A percentile compares a stretch with the other conserved stretches of the same genome.
phyloP scores from a whole-genome alignment of 1,139 yeast genomes.

The Yamadazyma friedrichii region DNA sequence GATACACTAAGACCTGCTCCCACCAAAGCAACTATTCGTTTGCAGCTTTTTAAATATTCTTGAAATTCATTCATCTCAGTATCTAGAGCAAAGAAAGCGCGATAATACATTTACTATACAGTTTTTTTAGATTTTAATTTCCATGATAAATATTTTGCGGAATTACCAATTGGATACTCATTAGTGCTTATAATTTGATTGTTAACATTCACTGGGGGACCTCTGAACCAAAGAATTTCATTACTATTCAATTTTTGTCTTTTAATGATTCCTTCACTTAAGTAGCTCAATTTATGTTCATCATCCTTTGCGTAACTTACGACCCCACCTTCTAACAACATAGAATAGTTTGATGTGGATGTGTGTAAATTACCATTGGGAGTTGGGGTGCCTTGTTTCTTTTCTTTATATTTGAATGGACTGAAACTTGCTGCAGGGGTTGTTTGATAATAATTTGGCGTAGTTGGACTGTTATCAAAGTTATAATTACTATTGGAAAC shows the following conservation, averaged over 20 bases:
- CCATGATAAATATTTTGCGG: conserved; percentile 73
- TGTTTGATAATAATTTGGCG: neutral
- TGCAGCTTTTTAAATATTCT: conserved; percentile 47
- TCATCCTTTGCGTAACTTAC: conserved; percentile 36
- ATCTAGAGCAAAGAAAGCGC: neutral
- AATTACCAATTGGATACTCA: conserved; percentile 54
- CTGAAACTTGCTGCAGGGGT: neutral
- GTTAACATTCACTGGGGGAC: conserved; percentile 67
- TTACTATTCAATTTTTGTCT: conserved; percentile 18
- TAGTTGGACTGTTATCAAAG: neutral
- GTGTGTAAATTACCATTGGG: conserved; percentile 25
- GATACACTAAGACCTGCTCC: conserved; percentile 85
- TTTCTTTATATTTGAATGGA: conserved; percentile 10
- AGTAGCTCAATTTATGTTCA: conserved; percentile 16
- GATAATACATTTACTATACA: conserved; percentile 1
- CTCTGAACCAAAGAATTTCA: conserved; percentile 74
- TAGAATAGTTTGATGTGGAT: conserved; percentile 36
- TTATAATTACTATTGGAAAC: neutral
- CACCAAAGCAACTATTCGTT: conserved; percentile 67
- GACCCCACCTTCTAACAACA: conserved; percentile 40
- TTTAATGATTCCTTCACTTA: conserved; percentile 24
- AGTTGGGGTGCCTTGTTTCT: conserved; percentile 24
- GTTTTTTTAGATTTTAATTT: conserved; percentile 24
- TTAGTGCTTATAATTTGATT: conserved; percentile 41
- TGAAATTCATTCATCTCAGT: conserved; percentile 47